A percentile compares a stretch with the other conserved stretches of the same genome.
These are phyloP conservation scores for Sugiyamaella pinicola DNA, from an alignment of 1,139 yeast genomes.

Conservation along the genomic window DNA sequence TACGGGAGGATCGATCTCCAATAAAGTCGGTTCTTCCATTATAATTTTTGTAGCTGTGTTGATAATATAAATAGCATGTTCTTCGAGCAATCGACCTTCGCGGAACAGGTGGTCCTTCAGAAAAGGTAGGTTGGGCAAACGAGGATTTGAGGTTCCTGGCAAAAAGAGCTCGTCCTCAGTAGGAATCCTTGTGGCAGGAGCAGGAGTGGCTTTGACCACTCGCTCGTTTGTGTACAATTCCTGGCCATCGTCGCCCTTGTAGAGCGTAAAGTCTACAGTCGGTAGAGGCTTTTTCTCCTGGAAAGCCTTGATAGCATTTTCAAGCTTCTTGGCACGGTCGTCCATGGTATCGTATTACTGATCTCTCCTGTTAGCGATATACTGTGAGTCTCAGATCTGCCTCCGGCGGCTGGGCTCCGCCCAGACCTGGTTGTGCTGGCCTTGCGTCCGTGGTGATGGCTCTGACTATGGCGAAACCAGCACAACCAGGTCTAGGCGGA, in stretches of 20 bases:
- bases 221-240: slow-evolving; percentile 67
- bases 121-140: slow-evolving; percentile 67
- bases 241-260: slow-evolving; percentile 71
- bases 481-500: no score
- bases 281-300: slow-evolving; percentile 51
- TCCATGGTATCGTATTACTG: neutral
- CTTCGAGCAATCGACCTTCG: slow-evolving; percentile 78
- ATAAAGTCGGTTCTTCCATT: slow-evolving; percentile 71
- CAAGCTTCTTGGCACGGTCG: slow-evolving; percentile 14
- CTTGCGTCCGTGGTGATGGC: no score
- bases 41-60: slow-evolving; percentile 69
- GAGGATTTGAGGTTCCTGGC: slow-evolving; percentile 48
- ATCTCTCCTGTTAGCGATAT: no score
- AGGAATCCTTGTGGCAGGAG: slow-evolving; percentile 72
- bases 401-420: no score
- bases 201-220: slow-evolving; percentile 61
- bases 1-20: slow-evolving; percentile 87
- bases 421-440: no score
- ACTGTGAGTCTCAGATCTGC: no score
- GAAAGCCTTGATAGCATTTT: slow-evolving; percentile 77
- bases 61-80: slow-evolving; percentile 72
- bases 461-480: no score
- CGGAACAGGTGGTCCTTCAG: slow-evolving; percentile 71
- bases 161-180: slow-evolving; percentile 68
- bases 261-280: slow-evolving; percentile 53